phyloP scores from a whole-genome alignment of 2,329 filamentous ascomycete species.

The Microsporum audouinii region DNA sequence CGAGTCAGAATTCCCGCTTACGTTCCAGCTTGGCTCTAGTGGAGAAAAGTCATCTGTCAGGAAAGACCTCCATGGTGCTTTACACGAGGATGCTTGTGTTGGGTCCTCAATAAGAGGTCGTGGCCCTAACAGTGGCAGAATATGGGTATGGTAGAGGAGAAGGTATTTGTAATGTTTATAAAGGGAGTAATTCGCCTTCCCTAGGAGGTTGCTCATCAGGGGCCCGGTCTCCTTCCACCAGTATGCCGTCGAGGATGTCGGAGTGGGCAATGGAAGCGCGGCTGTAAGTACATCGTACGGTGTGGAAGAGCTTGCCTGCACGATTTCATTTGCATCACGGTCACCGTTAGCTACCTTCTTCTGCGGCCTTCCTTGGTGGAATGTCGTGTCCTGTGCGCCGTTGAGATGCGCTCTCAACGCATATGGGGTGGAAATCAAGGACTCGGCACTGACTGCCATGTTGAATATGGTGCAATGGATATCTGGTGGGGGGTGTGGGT shows the following conservation, averaged over 20 bases:
- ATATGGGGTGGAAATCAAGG: neutral
- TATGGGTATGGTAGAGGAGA: constrained; percentile 3
- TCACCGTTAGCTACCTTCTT: neutral
- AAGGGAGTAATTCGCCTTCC: constrained; percentile 1
- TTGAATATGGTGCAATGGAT: neutral
- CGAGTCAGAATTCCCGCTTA: neutral
- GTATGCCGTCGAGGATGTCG: neutral
- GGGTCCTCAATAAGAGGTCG: neutral
- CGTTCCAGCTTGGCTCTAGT: constrained; percentile 4
- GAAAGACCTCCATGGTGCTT: constrained; percentile 1
- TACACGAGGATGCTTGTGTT: neutral
- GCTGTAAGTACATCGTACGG: neutral
- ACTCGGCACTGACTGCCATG: neutral
- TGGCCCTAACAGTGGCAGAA: neutral
- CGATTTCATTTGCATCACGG: neutral
- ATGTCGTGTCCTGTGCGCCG: neutral
- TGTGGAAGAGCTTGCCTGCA: neutral
- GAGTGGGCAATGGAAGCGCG: neutral
- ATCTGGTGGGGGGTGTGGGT: neutral
- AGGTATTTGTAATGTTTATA: constrained; percentile 4
- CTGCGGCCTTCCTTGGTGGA: neutral
- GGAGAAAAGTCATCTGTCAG: constrained; percentile 4
- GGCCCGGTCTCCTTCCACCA: neutral
- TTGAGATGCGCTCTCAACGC: neutral
- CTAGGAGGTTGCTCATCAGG: neutral